These are phyloP conservation scores for Eleusine indica DNA, from an alignment of 176 grass and related monocot genomes.

Conservation along the genomic window DNA sequence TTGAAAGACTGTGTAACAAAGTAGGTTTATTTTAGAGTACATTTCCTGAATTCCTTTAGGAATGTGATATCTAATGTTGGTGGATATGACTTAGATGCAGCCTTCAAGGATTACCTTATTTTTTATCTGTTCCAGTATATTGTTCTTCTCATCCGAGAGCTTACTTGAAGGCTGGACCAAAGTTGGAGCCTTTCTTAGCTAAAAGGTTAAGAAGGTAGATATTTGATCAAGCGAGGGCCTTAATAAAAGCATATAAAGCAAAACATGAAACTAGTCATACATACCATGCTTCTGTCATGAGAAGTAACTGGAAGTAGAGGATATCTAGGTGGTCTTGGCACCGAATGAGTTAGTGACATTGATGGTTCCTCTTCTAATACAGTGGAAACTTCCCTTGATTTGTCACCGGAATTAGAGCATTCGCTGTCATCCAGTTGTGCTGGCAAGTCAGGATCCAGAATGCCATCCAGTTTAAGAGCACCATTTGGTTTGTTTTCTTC, in stretches of 20 bases:
- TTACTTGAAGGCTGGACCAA: conserved; percentile 61
- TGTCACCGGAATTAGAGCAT: conserved; percentile 14
- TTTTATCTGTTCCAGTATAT: conserved; percentile 81
- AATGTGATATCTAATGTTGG: not conserved
- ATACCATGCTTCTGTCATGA: conserved; percentile 93
- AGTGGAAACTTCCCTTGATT: conserved; percentile 27
- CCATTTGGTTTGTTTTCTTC: conserved; percentile 38
- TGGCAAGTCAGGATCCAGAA: conserved; percentile 7
- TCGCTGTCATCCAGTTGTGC: not conserved
- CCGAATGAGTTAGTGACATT: conserved; percentile 32
- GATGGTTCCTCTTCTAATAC: conserved; percentile 51
- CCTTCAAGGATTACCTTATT: conserved; percentile 63
- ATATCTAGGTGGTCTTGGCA: conserved; percentile 57
- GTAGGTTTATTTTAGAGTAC: conserved; percentile 5
- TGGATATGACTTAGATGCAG: not conserved
- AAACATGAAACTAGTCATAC: conserved; percentile 36
- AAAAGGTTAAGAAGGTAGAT: conserved; percentile 21
- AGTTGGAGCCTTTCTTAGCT: conserved; percentile 75
- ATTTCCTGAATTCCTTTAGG: not conserved
- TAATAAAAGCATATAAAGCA: conserved; percentile 20
- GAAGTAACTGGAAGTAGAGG: conserved; percentile 66
- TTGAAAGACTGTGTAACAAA: conserved; percentile 71
- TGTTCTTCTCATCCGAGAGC: conserved; percentile 55
- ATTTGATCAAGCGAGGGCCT: not conserved
- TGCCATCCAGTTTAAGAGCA: conserved; percentile 5